Conservation (phyloP, 2,329 filamentous ascomycete genomes). For the Plectosphaerella cucumerina region DNA sequence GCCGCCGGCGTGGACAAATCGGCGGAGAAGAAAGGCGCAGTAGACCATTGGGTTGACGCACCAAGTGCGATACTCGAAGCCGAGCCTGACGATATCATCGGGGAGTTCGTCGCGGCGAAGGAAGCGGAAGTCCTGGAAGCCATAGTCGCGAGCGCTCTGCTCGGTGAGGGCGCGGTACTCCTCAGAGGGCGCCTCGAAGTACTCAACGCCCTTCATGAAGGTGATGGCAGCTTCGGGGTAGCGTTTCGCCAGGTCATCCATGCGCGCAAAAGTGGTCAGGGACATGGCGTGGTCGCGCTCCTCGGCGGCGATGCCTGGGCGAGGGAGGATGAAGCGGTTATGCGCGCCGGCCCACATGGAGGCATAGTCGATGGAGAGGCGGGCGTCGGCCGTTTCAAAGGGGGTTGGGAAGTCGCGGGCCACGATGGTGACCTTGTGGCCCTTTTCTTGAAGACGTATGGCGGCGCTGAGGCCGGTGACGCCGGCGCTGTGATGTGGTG, state of each 20-base stretch:
- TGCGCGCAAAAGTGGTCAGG: slow-evolving; percentile 35
- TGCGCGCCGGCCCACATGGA: slow-evolving; percentile 56
- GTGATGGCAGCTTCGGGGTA: slow-evolving; percentile 41
- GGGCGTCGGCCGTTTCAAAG: slow-evolving; percentile 37
- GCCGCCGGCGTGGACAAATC: slow-evolving; percentile 33
- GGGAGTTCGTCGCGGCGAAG: slow-evolving; percentile 33
- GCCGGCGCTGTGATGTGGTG: slow-evolving; percentile 36
- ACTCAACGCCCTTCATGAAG: slow-evolving; percentile 45
- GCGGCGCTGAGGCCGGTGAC: slow-evolving; percentile 48
- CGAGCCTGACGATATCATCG: slow-evolving; percentile 33
- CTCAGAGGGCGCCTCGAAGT: slow-evolving; percentile 40
- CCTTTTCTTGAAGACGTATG: slow-evolving; percentile 36
- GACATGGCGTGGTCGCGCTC: slow-evolving; percentile 38
- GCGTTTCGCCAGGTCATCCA: slow-evolving; percentile 25
- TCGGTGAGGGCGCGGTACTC: slow-evolving; percentile 32
- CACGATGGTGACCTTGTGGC: slow-evolving; percentile 36
- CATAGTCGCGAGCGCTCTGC: slow-evolving; percentile 23
- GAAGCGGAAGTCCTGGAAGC: slow-evolving; percentile 32
- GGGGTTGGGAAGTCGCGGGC: slow-evolving; percentile 43
- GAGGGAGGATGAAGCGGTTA: slow-evolving; percentile 45
- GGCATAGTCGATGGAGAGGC: slow-evolving; percentile 44
- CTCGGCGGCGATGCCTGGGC: slow-evolving; percentile 20
- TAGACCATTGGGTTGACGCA: slow-evolving; percentile 53
- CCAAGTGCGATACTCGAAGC: slow-evolving; percentile 49
- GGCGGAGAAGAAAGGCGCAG: slow-evolving; percentile 40